A percentile compares a stretch with the other conserved stretches of the same genome.
phyloP scores from a whole-genome alignment of 2,329 filamentous ascomycete genomes.

The Aureobasidium mangrovei region DNA sequence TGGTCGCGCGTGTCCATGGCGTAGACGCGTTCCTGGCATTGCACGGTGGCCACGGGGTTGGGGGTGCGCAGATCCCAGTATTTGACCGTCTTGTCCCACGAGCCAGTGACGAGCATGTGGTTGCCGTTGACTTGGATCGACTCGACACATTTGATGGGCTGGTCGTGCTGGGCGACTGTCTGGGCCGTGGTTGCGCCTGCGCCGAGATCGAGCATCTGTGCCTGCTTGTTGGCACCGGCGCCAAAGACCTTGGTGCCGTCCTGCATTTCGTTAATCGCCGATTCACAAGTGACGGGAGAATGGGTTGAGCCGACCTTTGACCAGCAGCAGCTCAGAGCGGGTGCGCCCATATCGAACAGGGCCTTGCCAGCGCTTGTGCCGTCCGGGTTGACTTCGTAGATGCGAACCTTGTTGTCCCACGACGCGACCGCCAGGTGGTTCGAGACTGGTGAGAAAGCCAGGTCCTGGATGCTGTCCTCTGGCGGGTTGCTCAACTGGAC shows the following conservation, averaged over 20 bases:
- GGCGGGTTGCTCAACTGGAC: slow-evolving; percentile 70
- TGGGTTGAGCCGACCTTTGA: slow-evolving; percentile 57
- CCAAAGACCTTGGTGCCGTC: slow-evolving; percentile 85
- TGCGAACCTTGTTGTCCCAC: slow-evolving; percentile 97
- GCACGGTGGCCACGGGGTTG: slow-evolving; percentile 55
- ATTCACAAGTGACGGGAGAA: not conserved
- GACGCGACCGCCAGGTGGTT: slow-evolving; percentile 85
- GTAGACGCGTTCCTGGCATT: slow-evolving; percentile 73
- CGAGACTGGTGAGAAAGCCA: slow-evolving; percentile 66
- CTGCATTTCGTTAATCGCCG: slow-evolving; percentile 37
- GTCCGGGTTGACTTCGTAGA: slow-evolving; percentile 78
- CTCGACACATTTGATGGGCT: slow-evolving; percentile 69
- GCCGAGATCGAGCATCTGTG: slow-evolving; percentile 76
- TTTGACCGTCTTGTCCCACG: slow-evolving; percentile 84
- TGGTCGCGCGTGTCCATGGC: slow-evolving; percentile 82
- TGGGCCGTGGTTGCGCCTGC: slow-evolving; percentile 41
- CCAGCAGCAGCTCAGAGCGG: slow-evolving; percentile 79
- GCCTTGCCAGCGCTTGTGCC: slow-evolving; percentile 79
- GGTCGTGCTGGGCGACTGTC: slow-evolving; percentile 77
- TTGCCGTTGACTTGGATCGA: slow-evolving; percentile 51
- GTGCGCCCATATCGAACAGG: slow-evolving; percentile 74
- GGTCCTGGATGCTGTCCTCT: slow-evolving; percentile 79
- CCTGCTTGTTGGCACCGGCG: slow-evolving; percentile 81
- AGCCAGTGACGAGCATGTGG: slow-evolving; percentile 83
- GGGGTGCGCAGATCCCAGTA: slow-evolving; percentile 74